Evolutionary conservation across 371 early-diverging fungal genomes (phyloP).

Genomic region (Mucor piriformis): DNA sequence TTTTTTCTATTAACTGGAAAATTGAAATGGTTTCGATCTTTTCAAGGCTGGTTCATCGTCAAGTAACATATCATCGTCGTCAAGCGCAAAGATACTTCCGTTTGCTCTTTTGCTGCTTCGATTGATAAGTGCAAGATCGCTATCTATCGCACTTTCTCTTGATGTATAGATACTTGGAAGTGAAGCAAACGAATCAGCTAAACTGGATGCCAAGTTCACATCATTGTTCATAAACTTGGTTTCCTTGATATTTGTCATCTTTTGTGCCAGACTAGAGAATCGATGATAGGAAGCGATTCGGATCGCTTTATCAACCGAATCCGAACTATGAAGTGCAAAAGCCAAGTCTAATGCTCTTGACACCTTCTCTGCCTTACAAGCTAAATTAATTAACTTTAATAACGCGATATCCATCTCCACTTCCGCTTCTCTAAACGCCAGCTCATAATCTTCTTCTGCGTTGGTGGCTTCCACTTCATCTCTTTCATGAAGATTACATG

Average conservation of each 20-base stretch:
- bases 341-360: conserved; percentile 82
- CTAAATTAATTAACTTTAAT: conserved; percentile 74
- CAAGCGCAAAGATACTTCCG: no score
- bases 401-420: conserved; percentile 78
- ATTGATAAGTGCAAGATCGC: conserved; percentile 8
- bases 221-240: conserved; percentile 22
- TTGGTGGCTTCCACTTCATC: conserved; percentile 55
- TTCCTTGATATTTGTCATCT: conserved; percentile 78
- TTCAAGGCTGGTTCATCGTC: neutral
- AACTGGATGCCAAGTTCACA: neutral
- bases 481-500: conserved; percentile 51
- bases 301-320: conserved; percentile 79
- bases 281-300: conserved; percentile 76
- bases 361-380: conserved; percentile 72
- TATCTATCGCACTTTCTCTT: neutral
- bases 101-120: neutral
- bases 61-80: neutral
- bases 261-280: conserved; percentile 72
- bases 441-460: conserved; percentile 42
- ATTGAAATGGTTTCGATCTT: conserved; percentile 11
- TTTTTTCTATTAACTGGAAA: neutral
- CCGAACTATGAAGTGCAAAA: conserved; percentile 52
- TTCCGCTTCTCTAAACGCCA: conserved; percentile 46
- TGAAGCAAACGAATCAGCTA: conserved; percentile 6
- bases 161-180: conserved; percentile 11